Base-by-base conservation (phyloP, 148 eudicot genomes). In the Chenopodium berlandieri region DNA sequence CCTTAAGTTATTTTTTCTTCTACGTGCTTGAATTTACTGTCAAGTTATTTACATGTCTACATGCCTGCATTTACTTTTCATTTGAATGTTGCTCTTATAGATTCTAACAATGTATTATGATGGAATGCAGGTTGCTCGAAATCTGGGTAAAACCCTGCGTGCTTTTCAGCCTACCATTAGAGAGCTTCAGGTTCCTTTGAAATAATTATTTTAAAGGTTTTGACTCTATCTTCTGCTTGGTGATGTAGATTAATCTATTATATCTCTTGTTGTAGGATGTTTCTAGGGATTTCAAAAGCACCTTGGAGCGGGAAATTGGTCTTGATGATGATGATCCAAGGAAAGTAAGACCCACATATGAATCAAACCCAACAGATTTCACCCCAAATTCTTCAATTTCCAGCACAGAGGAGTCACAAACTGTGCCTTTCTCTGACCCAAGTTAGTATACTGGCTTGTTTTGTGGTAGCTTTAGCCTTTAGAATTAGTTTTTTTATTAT, bases 241-340 rank as follows among this genome's bases (percentile, higher is more conserved):
- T 54, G 52, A 72, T 14, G 34, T 66, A 16, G 17, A 80, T 77
- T 65, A 56, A 79, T 77, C 52, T 54, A 17, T 63, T 62, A 65
- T 17, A 70, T 73, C 67, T 63, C 52, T 68, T 71, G 13, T 52
- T 23, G 34, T 82, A 95, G 99, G 97, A 95, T 25, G 99, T 95
- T 82, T 95, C 99, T 66, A 93, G 91, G 85, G 99, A 95, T 82
- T 95, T 95, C 85, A 95, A 95, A 90, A 93, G 88, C 87, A 88
- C 94, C 52, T 91, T 95, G 84, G 97, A 95, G 82, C 84, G 90
- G 84, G 99, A 95, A 85, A 93, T 95, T 84, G 93, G 99, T 84
- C 94, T 95, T 78, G 99, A 95, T 83, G 97, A 95, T 83, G 97
- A 95, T 56, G 83, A 87, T 83, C 85, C 86, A 75, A 85, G 67